Evolutionary conservation across 805 yeast species (phyloP).

Genomic region (Myxozyma sirexii): DNA sequence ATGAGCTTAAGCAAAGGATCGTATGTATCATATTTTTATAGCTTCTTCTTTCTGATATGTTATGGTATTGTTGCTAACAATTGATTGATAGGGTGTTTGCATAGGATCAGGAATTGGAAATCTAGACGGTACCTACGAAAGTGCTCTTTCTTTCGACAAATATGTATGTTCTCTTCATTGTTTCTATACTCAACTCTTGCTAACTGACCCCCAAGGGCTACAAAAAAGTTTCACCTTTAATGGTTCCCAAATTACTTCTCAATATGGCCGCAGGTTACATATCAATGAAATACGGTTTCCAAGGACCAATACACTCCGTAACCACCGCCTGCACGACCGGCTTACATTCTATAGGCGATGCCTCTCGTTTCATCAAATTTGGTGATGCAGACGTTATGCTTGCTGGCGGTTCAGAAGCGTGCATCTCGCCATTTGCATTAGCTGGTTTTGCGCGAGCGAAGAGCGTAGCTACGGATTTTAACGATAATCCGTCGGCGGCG

Average conservation of each 20-base stretch:
- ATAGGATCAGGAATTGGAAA: slow-evolving; percentile 95
- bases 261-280: slow-evolving; percentile 96
- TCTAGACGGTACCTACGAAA: slow-evolving; percentile 69
- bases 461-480: slow-evolving; percentile 66
- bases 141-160: slow-evolving; percentile 53
- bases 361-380: slow-evolving; percentile 72
- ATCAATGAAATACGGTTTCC: slow-evolving; percentile 71
- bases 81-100: slow-evolving; percentile 61
- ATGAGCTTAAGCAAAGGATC: slow-evolving; percentile 39
- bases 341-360: slow-evolving; percentile 90
- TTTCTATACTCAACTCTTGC: neutral
- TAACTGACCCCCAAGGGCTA: slow-evolving; percentile 47
- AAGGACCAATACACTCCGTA: slow-evolving; percentile 86
- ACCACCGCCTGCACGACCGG: slow-evolving; percentile 99
- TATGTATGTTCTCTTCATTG: slow-evolving; percentile 31
- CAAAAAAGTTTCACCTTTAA: slow-evolving; percentile 77
- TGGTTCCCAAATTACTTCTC: slow-evolving; percentile 78
- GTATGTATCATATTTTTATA: slow-evolving; percentile 27
- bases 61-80: neutral
- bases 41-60: neutral
- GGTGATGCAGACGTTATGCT: slow-evolving; percentile 85
- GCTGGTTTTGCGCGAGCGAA: slow-evolving; percentile 92
- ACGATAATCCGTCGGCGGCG: slow-evolving; percentile 63
- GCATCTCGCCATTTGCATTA: slow-evolving; percentile 80
- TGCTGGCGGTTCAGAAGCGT: slow-evolving; percentile 93